phyloP scores from a whole-genome alignment of 2,329 filamentous ascomycete genomes.

The Phaeosphaeria sp. region DNA sequence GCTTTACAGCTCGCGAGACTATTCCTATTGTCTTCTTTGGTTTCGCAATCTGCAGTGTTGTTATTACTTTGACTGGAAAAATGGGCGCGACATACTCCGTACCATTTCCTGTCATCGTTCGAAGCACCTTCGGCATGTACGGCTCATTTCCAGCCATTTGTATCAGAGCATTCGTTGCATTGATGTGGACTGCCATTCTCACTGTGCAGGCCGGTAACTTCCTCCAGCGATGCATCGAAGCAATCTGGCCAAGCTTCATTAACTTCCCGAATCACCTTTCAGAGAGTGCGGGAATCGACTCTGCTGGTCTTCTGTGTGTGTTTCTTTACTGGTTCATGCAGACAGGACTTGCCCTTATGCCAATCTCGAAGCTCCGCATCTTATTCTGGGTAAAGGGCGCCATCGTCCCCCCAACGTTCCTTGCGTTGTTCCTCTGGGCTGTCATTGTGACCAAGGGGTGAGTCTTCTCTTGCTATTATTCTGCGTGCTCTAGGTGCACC shows the following conservation, averaged over 20 bases:
- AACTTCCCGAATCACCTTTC: conserved; percentile 49
- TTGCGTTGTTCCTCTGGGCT: conserved; percentile 54
- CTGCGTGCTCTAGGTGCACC: neutral
- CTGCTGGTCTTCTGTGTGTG: conserved; percentile 57
- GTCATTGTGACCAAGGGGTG: conserved; percentile 51
- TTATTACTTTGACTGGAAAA: conserved; percentile 57
- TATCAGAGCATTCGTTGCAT: conserved; percentile 52
- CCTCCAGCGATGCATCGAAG: conserved; percentile 54
- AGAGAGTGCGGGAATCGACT: conserved; percentile 35
- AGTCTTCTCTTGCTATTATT: neutral
- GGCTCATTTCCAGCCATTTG: conserved; percentile 54
- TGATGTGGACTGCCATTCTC: conserved; percentile 57
- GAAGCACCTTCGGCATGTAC: conserved; percentile 55
- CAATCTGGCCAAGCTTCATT: conserved; percentile 49
- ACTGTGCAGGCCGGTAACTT: conserved; percentile 55
- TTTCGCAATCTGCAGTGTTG: conserved; percentile 55
- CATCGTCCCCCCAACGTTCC: conserved; percentile 52
- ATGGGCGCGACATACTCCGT: conserved; percentile 50
- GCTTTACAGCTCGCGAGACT: conserved; percentile 56
- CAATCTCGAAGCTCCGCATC: conserved; percentile 53
- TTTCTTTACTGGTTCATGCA: conserved; percentile 61
- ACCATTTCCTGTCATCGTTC: conserved; percentile 51
- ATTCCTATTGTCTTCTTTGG: conserved; percentile 58
- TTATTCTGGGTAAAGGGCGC: conserved; percentile 54
- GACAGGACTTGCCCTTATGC: conserved; percentile 52